These are phyloP conservation scores for Aquilaria agallochum DNA, from an alignment of 441 rosid species.

Conservation along the genomic window DNA sequence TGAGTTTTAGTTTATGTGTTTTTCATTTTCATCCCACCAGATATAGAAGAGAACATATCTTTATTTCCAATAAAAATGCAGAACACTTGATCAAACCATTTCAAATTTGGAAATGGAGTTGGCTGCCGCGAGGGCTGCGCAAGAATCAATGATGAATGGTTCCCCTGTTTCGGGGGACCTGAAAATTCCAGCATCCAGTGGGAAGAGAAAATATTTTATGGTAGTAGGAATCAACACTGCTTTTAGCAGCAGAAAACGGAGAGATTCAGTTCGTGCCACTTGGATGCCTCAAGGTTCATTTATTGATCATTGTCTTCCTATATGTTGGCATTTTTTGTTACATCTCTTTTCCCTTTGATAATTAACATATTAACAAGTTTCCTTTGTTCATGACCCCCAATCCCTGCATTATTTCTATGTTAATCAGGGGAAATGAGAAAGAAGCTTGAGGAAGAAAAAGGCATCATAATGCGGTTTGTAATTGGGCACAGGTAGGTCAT, in stretches of 20 bases:
- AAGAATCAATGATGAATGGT: conserved; percentile 78
- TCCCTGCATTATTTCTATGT: neutral
- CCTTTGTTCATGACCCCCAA: neutral
- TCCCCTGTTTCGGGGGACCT: conserved; percentile 72
- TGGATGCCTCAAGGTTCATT: conserved; percentile 96
- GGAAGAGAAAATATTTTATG: conserved; percentile 74
- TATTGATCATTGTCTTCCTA: neutral
- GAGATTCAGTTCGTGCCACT: conserved; percentile 88
- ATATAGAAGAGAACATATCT: conserved; percentile 10
- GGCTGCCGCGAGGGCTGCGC: conserved; percentile 80
- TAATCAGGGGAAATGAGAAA: conserved; percentile 65
- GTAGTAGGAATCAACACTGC: conserved; percentile 88
- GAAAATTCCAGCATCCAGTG: conserved; percentile 39
- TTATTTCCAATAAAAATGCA: conserved; percentile 24
- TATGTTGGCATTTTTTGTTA: neutral
- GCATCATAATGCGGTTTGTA: conserved; percentile 82
- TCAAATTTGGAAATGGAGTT: conserved; percentile 81
- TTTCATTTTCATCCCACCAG: neutral
- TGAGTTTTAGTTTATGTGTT: conserved; percentile 27
- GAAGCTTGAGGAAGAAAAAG: conserved; percentile 93
- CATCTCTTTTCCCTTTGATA: neutral
- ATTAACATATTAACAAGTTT: neutral
- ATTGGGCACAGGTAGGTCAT: conserved; percentile 82
- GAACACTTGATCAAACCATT: conserved; percentile 78
- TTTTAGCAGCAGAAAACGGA: conserved; percentile 87